Conservation (phyloP, 2,329 filamentous ascomycete species). For the Fusarium fujikuroi region DNA sequence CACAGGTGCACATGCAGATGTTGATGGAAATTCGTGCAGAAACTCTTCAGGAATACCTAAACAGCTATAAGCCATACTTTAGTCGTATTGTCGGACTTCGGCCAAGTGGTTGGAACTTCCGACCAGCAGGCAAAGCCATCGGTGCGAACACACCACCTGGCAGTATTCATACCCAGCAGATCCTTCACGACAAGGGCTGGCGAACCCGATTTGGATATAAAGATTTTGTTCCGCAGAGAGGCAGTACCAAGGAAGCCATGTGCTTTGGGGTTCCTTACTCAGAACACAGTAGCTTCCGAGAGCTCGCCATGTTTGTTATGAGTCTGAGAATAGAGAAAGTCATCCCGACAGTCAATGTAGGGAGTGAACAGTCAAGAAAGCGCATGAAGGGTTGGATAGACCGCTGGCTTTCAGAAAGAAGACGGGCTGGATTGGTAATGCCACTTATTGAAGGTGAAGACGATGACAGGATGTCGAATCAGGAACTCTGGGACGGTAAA, state of each 20-base stretch:
- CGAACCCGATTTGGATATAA: constrained; percentile 75
- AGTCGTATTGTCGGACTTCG: constrained; percentile 89
- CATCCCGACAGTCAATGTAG: constrained; percentile 91
- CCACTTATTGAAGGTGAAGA: constrained; percentile 56
- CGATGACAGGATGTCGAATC: constrained; percentile 42
- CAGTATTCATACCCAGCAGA: constrained; percentile 60
- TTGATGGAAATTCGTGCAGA: constrained; percentile 94
- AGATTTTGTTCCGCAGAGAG: constrained; percentile 83
- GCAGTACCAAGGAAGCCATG: constrained; percentile 82
- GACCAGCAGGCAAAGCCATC: constrained; percentile 70
- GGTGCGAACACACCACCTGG: constrained; percentile 62
- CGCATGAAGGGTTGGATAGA: constrained; percentile 75
- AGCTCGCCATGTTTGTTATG: constrained; percentile 94
- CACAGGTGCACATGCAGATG: constrained; percentile 98
- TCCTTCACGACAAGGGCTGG: constrained; percentile 75
- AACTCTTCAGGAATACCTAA: constrained; percentile 89
- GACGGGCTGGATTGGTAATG: constrained; percentile 63
- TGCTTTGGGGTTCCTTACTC: constrained; percentile 96
- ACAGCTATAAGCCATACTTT: constrained; percentile 82
- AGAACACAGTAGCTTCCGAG: constrained; percentile 94
- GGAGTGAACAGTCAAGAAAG: constrained; percentile 65
- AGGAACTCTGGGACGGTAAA: constrained; percentile 54
- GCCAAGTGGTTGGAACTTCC: constrained; percentile 94
- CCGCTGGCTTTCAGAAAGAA: constrained; percentile 68
- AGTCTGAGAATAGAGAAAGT: constrained; percentile 86